Base-by-base conservation (phyloP, 2,329 filamentous ascomycete species). In the Whalleya microplaca region DNA sequence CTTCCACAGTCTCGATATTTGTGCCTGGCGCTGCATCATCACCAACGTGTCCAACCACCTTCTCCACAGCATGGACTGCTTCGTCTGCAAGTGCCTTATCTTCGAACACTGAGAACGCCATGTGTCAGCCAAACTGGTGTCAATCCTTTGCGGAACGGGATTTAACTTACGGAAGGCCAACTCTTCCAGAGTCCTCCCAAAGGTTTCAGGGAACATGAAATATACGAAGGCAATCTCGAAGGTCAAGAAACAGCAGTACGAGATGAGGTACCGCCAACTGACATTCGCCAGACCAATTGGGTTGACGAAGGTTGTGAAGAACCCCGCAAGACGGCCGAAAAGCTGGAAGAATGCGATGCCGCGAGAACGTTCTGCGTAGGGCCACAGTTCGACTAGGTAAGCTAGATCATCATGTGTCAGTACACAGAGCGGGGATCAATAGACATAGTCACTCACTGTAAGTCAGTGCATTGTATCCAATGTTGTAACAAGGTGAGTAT, bases 201-300 rank as follows among this genome's bases (percentile, higher is more conserved):
- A 89, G 0, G 91, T 96, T 75, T 96, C 91, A 9, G 91, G 91
- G 71, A 94, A 96, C 61, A 93, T 81, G 73, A 92, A 90, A 75
- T 87, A 95, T 48, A 95, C 88, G 85, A 74, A 64, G 21, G 45
- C 51, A 41, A 78, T 69, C 64, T 79, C 75, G 37, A 78, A 74
- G 1, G 69, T 66, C 12, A 79, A 70, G 70, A 76, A 79, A 23
- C 72, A 74, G 60, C 74, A 76, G 58, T 78, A 79, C 9, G 76
- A 75, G 23, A 76, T 73, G 37, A 78, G 70, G 56, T 77, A 79
- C 29, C 71, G 72, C 77, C 77, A 79, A 48, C 71, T 64, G 20
- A 74, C 71, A 18, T 70, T 71, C 10, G 66, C 55, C 1, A 79
- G 71, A 0, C 75, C 76, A 16, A 78, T 74, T 0, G 77, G 75